These are phyloP conservation scores for Alternaria ethzedia DNA, from an alignment of 2,329 filamentous ascomycete species.

Conservation along the genomic window DNA sequence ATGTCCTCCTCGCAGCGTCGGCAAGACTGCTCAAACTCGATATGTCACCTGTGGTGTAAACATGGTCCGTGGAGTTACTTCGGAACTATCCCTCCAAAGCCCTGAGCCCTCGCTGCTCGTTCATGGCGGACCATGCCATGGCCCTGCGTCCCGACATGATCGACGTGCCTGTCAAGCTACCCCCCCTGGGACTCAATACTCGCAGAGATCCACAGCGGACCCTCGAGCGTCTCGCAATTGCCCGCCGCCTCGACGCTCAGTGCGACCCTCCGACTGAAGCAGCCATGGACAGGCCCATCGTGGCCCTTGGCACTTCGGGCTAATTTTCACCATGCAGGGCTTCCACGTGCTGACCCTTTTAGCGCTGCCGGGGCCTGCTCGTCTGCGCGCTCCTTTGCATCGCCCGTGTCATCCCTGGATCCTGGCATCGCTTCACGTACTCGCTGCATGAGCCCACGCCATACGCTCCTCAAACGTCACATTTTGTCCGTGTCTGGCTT, in stretches of 20 bases:
- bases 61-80: conserved; percentile 12
- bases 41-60: conserved; percentile 4
- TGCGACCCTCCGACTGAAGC: conserved; percentile 11
- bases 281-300: conserved; percentile 3
- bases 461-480: conserved; percentile 29
- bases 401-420: conserved; percentile 12
- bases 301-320: conserved; percentile 10
- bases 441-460: conserved; percentile 20
- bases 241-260: neutral
- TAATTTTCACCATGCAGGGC: conserved; percentile 24
- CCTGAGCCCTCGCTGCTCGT: neutral
- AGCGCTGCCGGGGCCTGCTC: conserved; percentile 11
- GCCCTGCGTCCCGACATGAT: conserved; percentile 16
- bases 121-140: conserved; percentile 5
- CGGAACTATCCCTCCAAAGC: conserved; percentile 4
- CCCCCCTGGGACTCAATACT: neutral
- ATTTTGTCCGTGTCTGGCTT: conserved; percentile 19
- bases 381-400: conserved; percentile 3
- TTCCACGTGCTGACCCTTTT: conserved; percentile 32
- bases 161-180: conserved; percentile 9
- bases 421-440: conserved; percentile 20
- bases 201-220: conserved; percentile 9
- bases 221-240: conserved; percentile 3
- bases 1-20: neutral
- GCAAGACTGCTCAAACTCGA: conserved; percentile 5